Evolutionary conservation across 441 rosid genomes (phyloP).

Genomic region (Francoa sonchifolia): DNA sequence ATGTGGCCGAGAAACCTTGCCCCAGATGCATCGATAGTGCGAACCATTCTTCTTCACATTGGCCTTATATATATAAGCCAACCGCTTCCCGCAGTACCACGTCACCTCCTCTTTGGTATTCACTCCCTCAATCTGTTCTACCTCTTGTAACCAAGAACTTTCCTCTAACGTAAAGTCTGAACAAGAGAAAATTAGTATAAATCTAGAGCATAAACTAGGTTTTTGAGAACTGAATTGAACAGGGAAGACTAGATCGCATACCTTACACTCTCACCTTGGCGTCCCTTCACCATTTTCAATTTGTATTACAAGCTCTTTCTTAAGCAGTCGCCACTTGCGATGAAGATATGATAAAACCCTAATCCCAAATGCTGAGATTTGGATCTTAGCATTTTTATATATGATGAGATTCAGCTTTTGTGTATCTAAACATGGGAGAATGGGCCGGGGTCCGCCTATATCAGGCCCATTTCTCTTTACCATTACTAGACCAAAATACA

Average conservation of each 20-base stretch:
- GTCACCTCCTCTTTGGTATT: constrained; percentile 72
- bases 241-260: neutral
- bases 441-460: too few species aligned
- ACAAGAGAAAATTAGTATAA: neutral
- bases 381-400: too few species aligned
- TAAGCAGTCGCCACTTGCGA: too few species aligned
- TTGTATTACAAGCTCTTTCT: constrained; percentile 1
- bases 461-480: too few species aligned
- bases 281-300: constrained; percentile 65
- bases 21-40: constrained; percentile 90
- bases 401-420: too few species aligned
- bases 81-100: constrained; percentile 72
- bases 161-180: constrained; percentile 72
- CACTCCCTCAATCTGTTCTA: constrained; percentile 73
- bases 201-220: too few species aligned
- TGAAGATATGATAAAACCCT: too few species aligned
- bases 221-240: too few species aligned
- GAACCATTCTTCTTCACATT: constrained; percentile 68
- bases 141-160: constrained; percentile 83
- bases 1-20: constrained; percentile 72
- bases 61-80: constrained; percentile 87
- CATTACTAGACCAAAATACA: too few species aligned
- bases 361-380: too few species aligned
- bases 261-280: constrained; percentile 78
- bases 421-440: too few species aligned